Conservation (phyloP, 2,329 filamentous ascomycete genomes). For the Clonostachys sp. region DNA sequence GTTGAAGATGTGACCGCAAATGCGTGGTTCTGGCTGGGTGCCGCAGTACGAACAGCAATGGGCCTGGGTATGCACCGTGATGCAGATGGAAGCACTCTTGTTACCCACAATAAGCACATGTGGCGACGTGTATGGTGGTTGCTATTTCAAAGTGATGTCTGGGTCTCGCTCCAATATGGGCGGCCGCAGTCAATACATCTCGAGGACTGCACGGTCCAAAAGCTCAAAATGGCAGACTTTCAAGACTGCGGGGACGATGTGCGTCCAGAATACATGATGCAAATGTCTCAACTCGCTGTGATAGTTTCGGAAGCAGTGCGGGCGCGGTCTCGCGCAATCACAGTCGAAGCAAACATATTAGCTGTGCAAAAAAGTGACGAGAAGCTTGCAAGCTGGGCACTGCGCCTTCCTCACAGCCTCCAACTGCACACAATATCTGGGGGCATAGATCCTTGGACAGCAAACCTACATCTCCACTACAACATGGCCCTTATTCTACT, state of each 20-base stretch:
- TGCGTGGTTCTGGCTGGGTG: slow-evolving; percentile 47
- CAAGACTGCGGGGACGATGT: slow-evolving; percentile 26
- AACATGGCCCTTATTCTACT: background rate
- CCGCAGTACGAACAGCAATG: slow-evolving; percentile 44
- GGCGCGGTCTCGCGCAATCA: slow-evolving; percentile 1
- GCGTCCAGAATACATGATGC: slow-evolving; percentile 36
- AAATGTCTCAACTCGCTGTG: slow-evolving; percentile 43
- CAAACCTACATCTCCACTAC: background rate
- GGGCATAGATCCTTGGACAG: background rate
- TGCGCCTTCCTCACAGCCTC: slow-evolving; percentile 13
- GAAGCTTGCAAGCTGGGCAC: slow-evolving; percentile 8
- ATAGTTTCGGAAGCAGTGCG: slow-evolving; percentile 35
- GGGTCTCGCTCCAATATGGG: slow-evolving; percentile 34
- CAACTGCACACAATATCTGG: background rate
- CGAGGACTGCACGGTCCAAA: slow-evolving; percentile 43
- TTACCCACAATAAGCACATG: slow-evolving; percentile 21
- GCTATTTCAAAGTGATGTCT: slow-evolving; percentile 28
- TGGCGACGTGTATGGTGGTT: slow-evolving; percentile 34
- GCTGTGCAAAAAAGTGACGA: slow-evolving; percentile 20
- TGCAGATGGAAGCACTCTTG: slow-evolving; percentile 16
- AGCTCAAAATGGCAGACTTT: slow-evolving; percentile 36
- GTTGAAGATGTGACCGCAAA: slow-evolving; percentile 50
- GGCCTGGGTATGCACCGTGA: slow-evolving; percentile 48
- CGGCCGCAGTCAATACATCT: slow-evolving; percentile 39
- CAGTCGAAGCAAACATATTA: slow-evolving; percentile 12